Evolutionary conservation across 2,329 filamentous ascomycete genomes (phyloP).

Genomic region (Stachybotrys elegans): DNA sequence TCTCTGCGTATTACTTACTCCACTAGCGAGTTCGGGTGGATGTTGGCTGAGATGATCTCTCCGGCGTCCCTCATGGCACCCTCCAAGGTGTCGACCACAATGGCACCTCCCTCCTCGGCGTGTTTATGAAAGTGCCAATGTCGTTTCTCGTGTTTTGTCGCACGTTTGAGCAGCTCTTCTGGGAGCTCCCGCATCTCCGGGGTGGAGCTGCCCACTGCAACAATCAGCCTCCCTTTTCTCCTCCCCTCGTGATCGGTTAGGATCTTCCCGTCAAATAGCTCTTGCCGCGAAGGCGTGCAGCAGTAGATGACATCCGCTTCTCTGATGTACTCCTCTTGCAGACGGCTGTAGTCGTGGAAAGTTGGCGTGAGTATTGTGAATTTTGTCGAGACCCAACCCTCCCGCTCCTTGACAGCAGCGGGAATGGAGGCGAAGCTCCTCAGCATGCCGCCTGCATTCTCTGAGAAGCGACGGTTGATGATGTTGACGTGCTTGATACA

Average conservation of each 20-base stretch:
- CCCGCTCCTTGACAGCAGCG: conserved; percentile 38
- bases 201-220: conserved; percentile 66
- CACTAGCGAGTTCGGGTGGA: conserved; percentile 71
- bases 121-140: conserved; percentile 63
- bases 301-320: conserved; percentile 80
- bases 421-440: conserved; percentile 42
- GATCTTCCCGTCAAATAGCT: conserved; percentile 69
- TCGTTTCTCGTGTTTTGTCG: conserved; percentile 37
- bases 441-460: conserved; percentile 48
- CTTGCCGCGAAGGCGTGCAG: conserved; percentile 71
- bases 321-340: conserved; percentile 66
- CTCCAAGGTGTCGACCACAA: conserved; percentile 72
- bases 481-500: conserved; percentile 79
- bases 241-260: conserved; percentile 68
- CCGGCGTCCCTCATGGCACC: conserved; percentile 79
- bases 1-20: too few species aligned
- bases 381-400: conserved; percentile 61
- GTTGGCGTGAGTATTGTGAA: conserved; percentile 65
- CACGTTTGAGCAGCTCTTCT: conserved; percentile 65
- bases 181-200: conserved; percentile 79
- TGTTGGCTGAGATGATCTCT: conserved; percentile 74
- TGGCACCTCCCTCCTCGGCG: conserved; percentile 56
- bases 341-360: conserved; percentile 61
- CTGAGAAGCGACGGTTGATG: conserved; percentile 68
- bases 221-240: conserved; percentile 65